A percentile compares a stretch with the other conserved stretches of the same genome.
These are phyloP conservation scores for Cutaneotrichosporon sp. DNA, from an alignment of 1,284 basidiomycete genomes.

Conservation along the genomic window DNA sequence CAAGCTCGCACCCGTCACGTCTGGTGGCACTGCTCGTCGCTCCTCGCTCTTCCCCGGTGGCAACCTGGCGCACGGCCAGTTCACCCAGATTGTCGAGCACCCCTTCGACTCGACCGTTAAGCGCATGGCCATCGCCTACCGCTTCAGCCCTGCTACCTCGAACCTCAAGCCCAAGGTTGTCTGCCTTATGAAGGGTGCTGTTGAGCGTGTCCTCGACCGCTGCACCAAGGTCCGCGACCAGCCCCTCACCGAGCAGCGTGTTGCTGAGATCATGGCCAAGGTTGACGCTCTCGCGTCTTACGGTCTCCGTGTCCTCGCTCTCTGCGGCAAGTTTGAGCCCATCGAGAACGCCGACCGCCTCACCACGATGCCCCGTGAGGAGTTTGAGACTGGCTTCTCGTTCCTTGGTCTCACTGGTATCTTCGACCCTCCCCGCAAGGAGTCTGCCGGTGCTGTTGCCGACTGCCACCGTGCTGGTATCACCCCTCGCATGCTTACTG, in stretches of 20 bases:
- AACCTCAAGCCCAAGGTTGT: constrained; percentile 26
- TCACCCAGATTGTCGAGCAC: constrained; percentile 54
- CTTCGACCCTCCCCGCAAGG: constrained; percentile 67
- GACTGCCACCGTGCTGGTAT: constrained; percentile 66
- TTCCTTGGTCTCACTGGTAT: constrained; percentile 67
- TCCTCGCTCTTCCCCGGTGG: constrained; percentile 16
- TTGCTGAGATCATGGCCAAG: constrained; percentile 56
- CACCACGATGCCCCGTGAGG: constrained; percentile 54
- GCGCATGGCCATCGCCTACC: constrained; percentile 61
- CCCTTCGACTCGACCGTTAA: constrained; percentile 66
- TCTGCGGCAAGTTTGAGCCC: constrained; percentile 54
- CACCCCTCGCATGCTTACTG: constrained; percentile 64
- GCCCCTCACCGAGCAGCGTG: constrained; percentile 34
- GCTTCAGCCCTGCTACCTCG: constrained; percentile 31
- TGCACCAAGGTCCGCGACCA: constrained; percentile 53
- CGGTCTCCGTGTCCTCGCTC: constrained; percentile 59
- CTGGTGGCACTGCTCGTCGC: constrained; percentile 18
- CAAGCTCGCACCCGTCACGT: constrained; percentile 10
- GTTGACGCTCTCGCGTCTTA: constrained; percentile 60
- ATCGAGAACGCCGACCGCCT: constrained; percentile 46
- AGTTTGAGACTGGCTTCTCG: constrained; percentile 61
- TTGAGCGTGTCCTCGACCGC: constrained; percentile 62
- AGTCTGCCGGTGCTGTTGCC: constrained; percentile 62
- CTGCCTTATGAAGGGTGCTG: constrained; percentile 62
- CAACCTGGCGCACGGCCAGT: constrained; percentile 25